Evolutionary conservation across 495 filamentous ascomycete genomes (phyloP).

Genomic region (Neurospora africana): DNA sequence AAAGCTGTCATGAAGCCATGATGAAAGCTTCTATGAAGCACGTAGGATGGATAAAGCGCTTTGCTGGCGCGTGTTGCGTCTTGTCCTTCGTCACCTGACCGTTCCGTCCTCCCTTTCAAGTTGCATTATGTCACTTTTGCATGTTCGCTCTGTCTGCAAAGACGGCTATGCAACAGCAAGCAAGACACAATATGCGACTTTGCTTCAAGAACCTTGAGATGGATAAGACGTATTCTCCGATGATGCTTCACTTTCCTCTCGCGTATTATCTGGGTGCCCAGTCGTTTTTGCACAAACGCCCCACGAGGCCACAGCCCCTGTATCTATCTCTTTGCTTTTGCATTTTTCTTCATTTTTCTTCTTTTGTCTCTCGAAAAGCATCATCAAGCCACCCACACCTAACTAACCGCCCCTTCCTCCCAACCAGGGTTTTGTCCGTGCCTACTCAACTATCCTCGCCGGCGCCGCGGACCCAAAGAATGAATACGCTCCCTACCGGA

Average conservation of each 20-base stretch:
- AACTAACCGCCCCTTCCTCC: background rate
- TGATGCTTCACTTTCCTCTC: background rate
- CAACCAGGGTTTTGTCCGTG: slow-evolving; percentile 38
- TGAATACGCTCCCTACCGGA: slow-evolving; percentile 26
- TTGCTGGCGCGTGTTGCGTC: background rate
- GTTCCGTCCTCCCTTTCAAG: background rate
- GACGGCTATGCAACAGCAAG: background rate
- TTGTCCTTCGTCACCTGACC: background rate
- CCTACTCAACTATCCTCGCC: slow-evolving; percentile 41
- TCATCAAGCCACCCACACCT: background rate
- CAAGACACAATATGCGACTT: background rate
- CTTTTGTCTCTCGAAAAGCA: too few relatives aligned
- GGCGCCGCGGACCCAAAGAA: slow-evolving; percentile 25
- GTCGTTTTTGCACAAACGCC: background rate
- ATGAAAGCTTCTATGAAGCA: background rate
- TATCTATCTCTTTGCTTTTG: background rate
- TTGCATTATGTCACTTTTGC: background rate
- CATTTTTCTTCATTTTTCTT: background rate
- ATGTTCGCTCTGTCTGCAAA: background rate
- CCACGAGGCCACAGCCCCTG: background rate
- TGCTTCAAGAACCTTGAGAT: background rate
- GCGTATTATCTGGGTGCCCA: background rate
- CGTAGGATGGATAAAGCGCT: background rate
- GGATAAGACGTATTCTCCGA: background rate
- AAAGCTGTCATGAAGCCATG: background rate